Evolutionary conservation across 1,284 basidiomycete genomes (phyloP).

Genomic region (Ustilago lituana): DNA sequence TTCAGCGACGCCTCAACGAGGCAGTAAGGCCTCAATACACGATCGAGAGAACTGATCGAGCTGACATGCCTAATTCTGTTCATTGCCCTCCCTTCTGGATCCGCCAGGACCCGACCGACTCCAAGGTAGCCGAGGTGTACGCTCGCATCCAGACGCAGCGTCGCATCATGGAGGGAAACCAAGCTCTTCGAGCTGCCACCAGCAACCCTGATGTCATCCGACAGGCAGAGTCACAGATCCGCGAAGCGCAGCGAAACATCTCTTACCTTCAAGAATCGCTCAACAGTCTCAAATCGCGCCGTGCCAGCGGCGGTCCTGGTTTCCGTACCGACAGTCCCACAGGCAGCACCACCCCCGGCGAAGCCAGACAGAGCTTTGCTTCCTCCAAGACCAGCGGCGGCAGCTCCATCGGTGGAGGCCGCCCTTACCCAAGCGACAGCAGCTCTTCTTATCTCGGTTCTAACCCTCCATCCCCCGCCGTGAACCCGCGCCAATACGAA

Average conservation of each 20-base stretch:
- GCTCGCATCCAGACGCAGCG: constrained; percentile 89
- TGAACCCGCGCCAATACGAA: constrained; percentile 46
- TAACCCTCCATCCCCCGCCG: constrained; percentile 38
- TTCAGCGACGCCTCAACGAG: no score
- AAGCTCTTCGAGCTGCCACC: constrained; percentile 81
- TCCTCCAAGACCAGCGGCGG: constrained; percentile 26
- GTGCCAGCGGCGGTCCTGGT: constrained; percentile 68
- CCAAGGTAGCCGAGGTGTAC: constrained; percentile 90
- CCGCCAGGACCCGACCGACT: constrained; percentile 70
- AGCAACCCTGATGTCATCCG: constrained; percentile 86
- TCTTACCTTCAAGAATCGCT: constrained; percentile 88
- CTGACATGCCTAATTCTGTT: no score
- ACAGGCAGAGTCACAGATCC: constrained; percentile 79
- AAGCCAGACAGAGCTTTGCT: constrained; percentile 43
- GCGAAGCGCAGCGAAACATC: constrained; percentile 84
- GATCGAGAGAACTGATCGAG: no score
- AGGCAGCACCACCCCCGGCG: constrained; percentile 28
- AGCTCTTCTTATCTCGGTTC: constrained; percentile 45
- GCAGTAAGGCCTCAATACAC: no score
- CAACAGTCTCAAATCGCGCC: constrained; percentile 79
- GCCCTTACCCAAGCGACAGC: constrained; percentile 51
- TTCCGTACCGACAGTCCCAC: constrained; percentile 43
- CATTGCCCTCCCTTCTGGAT: background rate
- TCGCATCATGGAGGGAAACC: constrained; percentile 87
- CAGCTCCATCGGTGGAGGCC: constrained; percentile 20